Conservation (phyloP, 169 alveolate genomes). For the Plasmodium ovale region DNA sequence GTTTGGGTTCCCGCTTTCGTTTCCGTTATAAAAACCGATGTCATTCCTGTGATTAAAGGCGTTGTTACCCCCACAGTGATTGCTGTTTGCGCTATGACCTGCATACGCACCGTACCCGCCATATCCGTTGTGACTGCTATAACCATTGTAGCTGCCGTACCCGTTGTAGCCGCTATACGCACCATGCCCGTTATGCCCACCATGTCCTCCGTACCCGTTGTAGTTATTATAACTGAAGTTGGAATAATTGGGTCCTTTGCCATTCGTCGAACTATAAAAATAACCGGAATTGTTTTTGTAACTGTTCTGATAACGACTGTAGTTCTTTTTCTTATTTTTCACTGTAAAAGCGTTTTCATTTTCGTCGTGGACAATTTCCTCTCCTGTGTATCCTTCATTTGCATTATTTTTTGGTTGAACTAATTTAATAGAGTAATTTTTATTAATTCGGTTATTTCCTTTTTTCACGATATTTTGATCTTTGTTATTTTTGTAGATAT, state of each 20-base stretch:
- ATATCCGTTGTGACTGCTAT: too few relatives aligned
- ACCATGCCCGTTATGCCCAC: neutral
- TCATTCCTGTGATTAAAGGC: neutral
- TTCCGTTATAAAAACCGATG: neutral
- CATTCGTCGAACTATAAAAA: slow-evolving; percentile 18
- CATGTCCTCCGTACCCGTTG: neutral
- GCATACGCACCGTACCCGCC: too few relatives aligned
- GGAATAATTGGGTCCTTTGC: neutral
- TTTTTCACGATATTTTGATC: slow-evolving; percentile 18
- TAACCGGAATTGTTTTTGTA: slow-evolving; percentile 23
- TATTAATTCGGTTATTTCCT: slow-evolving; percentile 15
- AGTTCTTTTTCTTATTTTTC: slow-evolving; percentile 35
- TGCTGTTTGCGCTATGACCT: neutral
- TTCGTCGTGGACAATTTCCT: neutral
- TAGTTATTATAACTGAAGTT: neutral
- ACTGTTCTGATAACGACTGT: slow-evolving; percentile 9
- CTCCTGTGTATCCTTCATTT: neutral
- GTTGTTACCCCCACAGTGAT: neutral
- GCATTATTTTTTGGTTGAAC: neutral
- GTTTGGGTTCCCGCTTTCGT: neutral
- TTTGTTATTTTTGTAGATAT: slow-evolving; percentile 11
- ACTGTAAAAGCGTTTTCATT: slow-evolving; percentile 15
- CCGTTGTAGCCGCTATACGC: neutral
- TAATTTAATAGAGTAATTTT: neutral
- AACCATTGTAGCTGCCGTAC: neutral